These are phyloP conservation scores for Jamesozyma piceae DNA, from an alignment of 805 yeast species.

Conservation along the genomic window DNA sequence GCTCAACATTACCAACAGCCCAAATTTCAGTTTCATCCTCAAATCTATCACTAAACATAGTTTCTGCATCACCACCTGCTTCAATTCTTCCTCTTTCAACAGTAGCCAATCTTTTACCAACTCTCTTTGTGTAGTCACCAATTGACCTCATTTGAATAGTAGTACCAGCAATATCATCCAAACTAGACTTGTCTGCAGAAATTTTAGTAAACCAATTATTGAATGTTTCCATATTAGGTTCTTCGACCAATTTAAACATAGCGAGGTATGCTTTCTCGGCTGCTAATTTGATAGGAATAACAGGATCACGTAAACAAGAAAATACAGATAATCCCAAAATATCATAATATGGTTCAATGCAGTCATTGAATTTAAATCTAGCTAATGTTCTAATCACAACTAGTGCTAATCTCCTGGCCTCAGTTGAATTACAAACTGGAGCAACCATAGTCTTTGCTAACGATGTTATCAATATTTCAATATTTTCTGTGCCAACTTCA, in stretches of 20 bases:
- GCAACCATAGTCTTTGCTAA: conserved; percentile 40
- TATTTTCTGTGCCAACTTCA: conserved; percentile 35
- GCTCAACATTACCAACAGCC: conserved; percentile 71
- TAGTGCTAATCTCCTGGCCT: conserved; percentile 70
- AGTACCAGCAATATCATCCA: conserved; percentile 37
- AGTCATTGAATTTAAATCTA: conserved; percentile 43
- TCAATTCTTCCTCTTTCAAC: conserved; percentile 82
- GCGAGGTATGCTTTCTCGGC: conserved; percentile 85
- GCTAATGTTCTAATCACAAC: conserved; percentile 70
- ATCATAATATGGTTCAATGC: conserved; percentile 47
- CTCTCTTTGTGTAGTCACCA: conserved; percentile 83
- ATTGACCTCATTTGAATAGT: conserved; percentile 60
- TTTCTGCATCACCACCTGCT: conserved; percentile 84
- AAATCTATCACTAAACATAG: conserved; percentile 71
- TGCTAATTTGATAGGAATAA: conserved; percentile 86
- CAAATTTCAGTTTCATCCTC: conserved; percentile 85
- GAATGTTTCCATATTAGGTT: conserved; percentile 43
- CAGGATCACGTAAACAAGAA: conserved; percentile 73
- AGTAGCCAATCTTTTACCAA: conserved; percentile 73
- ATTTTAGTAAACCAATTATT: conserved; percentile 51
- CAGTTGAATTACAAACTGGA: conserved; percentile 56
- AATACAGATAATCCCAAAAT: conserved; percentile 64
- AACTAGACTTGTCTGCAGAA: conserved; percentile 21
- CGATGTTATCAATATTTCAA: conserved; percentile 38
- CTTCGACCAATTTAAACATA: conserved; percentile 64